Evolutionary conservation across 2,329 filamentous ascomycete species (phyloP), one percentile per base, ranked within the genome.

Genomic region (Periconia macrospinosa): DNA sequence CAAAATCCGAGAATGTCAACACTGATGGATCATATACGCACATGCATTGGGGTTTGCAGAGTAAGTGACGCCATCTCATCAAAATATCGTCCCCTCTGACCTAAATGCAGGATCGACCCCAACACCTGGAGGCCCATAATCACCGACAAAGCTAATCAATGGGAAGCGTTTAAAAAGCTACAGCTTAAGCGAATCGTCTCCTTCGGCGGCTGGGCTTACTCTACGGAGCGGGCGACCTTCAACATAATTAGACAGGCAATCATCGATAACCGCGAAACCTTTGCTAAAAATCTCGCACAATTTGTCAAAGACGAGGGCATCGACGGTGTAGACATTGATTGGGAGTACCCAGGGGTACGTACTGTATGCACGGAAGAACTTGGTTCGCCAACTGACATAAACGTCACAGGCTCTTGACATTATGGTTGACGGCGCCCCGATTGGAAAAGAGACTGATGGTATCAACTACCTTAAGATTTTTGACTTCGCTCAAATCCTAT

Each of bases 191-290:
- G 58, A 15, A 75, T 81, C 37, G 20, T 80, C 10, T 73, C 75
- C 0, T 74, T 81, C 57, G 77, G 78, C 19, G 78, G 78, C 23
- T 80, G 79, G 79, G 65, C 62, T 19, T 75, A 76, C 54, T 77
- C 71, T 0, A 79, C 77, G 0, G 61, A 67, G 1, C 64, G 70
- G 0, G 62, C 47, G 5, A 76, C 75, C 0, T 78, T 71, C 51
- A 35, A 51, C 17, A 74, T 79, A 40, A 74, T 79, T 49, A 66
- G 76, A 1, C 51, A 75, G 7, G 73, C 53, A 15, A 67, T 76
- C 3, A 65, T 49, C 1, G 69, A 53, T 0, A 81, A 82, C 53
- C 68, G 76, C 0, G 57, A 62, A 3, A 72, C 30, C 5, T 70
- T 69, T 9, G 59, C 59, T 0, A 53, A n/a, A 11, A 70, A 65